Evolutionary conservation across 2,329 filamentous ascomycete genomes (phyloP), one percentile per base, ranked within the genome.

Genomic region (Claviceps capensis): DNA sequence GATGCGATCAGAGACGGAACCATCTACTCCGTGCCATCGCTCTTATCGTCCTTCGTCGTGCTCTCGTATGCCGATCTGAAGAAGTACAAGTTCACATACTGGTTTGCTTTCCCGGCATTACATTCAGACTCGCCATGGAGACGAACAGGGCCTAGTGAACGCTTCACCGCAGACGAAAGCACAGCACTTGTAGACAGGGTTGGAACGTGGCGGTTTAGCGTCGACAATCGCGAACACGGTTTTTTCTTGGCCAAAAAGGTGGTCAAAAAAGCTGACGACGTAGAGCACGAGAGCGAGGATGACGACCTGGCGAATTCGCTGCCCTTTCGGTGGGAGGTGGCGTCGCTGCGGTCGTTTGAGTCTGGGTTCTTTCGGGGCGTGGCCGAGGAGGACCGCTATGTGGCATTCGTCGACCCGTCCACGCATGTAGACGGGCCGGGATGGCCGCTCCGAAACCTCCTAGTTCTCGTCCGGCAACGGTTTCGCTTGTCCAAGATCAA

Each of bases 71-170:
- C 93, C 56, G 91, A 98, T 64, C 77, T 98, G 37, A 98, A 98
- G 68, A 96, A 94, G 64, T 97, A 97, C 71, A 88, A 84, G 56
- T 96, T 97, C 65, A 88, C 85, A n/a, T 97, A 97, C 69, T 95
- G 94, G 82, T 97, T 97, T 67, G 91, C 86, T 5, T 98, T 95
- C 62, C 93, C 93, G 1, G 89, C 91, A 16, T 76, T 98, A 45
- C 90, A 95, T 65, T 95, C 91, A 4, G 84, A 91, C 51, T 88
- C 88, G 1, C 74, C 77, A 30, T 98, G 93, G 93, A 83, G 79
- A 59, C 73, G 83, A 49, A 67, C 75, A 2, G 76, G 73, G 2
- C 72, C 72, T 8, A 71, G 79, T 47, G 69, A 72, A 50, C 74
- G 67, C 47, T 69, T 97, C 47, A 79, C 74, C 2, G 63, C 77